phyloP scores from a whole-genome alignment of 164 flowering plant species.

The Chimonanthus salicifolius region DNA sequence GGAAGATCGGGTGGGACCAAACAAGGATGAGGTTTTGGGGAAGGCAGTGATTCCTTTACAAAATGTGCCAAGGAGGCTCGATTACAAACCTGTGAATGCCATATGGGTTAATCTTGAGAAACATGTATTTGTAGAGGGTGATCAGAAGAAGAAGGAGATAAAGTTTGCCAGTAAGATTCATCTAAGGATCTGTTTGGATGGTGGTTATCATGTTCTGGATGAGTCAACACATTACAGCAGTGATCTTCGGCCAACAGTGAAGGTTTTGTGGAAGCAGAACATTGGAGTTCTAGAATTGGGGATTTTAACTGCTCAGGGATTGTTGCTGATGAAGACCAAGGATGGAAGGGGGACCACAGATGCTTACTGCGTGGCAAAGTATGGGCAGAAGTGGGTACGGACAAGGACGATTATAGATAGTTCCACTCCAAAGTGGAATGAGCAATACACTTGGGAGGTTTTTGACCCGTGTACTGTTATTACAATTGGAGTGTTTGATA shows the following conservation, averaged over 20 bases:
- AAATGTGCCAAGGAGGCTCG: slow-evolving; percentile 67
- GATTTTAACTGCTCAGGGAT: slow-evolving; percentile 59
- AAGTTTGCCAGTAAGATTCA: slow-evolving; percentile 70
- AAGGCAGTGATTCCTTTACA: slow-evolving; percentile 54
- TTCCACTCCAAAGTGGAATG: slow-evolving; percentile 62
- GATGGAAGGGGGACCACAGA: slow-evolving; percentile 79
- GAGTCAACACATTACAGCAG: slow-evolving; percentile 89
- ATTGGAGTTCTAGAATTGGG: slow-evolving; percentile 83
- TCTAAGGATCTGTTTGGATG: slow-evolving; percentile 79
- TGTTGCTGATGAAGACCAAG: slow-evolving; percentile 80
- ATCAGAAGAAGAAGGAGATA: slow-evolving; percentile 71
- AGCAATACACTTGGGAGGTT: slow-evolving; percentile 91
- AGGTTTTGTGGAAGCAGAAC: slow-evolving; percentile 76
- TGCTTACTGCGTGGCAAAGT: slow-evolving; percentile 86
- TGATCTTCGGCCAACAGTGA: slow-evolving; percentile 90
- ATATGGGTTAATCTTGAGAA: slow-evolving; percentile 81
- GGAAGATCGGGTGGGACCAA: slow-evolving; percentile 79
- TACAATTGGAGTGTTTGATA: slow-evolving; percentile 63
- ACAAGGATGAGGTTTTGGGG: slow-evolving; percentile 83
- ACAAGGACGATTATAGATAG: slow-evolving; percentile 65
- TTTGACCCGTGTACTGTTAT: slow-evolving; percentile 79
- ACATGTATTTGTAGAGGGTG: slow-evolving; percentile 60
- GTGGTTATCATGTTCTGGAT: slow-evolving; percentile 94
- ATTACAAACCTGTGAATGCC: slow-evolving; percentile 59
- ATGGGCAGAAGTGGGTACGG: slow-evolving; percentile 79